A percentile compares a stretch with the other conserved stretches of the same genome.
phyloP scores from a whole-genome alignment of 176 grass and related monocot species.

The Carex littledalei region DNA sequence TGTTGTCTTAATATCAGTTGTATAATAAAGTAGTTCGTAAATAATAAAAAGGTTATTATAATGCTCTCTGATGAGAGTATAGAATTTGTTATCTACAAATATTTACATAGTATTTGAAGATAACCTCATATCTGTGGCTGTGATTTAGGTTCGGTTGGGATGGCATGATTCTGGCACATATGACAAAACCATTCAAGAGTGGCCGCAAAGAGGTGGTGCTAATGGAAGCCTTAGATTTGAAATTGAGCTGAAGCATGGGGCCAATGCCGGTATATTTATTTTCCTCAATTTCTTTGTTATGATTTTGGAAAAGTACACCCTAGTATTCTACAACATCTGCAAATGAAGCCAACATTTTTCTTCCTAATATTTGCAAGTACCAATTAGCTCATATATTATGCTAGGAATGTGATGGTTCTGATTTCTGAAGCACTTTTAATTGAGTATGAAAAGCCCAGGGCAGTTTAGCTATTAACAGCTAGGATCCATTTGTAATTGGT shows the following conservation, averaged over 20 bases:
- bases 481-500: not conserved
- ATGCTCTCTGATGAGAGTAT: not conserved
- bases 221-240: slow-evolving; percentile 89
- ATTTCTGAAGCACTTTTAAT: not conserved
- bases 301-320: not conserved
- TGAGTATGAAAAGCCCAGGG: not conserved
- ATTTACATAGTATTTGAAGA: not conserved
- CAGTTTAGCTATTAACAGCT: not conserved
- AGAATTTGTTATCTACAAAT: not conserved
- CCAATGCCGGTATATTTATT: slow-evolving; percentile 68
- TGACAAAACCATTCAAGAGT: slow-evolving; percentile 74
- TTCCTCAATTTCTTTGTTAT: not conserved
- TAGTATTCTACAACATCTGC: not conserved
- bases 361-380: not conserved
- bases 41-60: not conserved
- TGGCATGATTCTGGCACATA: slow-evolving; percentile 88
- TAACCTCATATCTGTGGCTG: slow-evolving; percentile 2
- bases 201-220: slow-evolving; percentile 72
- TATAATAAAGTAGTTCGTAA: not conserved
- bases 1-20: not conserved
- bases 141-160: slow-evolving; percentile 68
- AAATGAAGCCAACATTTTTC: not conserved
- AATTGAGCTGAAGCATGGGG: slow-evolving; percentile 67
- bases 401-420: not conserved
- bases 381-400: not conserved